Conservation (phyloP, 345 rosid genomes). For the Populus simonii region DNA sequence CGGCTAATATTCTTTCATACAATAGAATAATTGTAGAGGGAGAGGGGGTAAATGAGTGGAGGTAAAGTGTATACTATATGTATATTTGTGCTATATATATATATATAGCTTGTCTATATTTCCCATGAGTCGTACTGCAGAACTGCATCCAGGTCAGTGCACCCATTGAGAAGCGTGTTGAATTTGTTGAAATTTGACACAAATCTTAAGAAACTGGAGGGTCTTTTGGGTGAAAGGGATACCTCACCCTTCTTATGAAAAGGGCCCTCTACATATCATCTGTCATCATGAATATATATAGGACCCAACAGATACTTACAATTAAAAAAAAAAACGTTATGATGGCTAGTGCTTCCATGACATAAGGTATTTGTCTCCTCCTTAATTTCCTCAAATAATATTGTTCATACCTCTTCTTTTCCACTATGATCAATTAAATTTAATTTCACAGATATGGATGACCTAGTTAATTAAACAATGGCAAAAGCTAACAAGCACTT, state of each 20-base stretch:
- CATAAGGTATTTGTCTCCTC: conserved; percentile 19
- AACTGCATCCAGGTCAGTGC: conserved; percentile 1
- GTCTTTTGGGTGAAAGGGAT: conserved; percentile 24
- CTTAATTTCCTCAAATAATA: conserved; percentile 18
- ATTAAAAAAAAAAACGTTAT: background rate
- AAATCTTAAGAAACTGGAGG: conserved; percentile 6
- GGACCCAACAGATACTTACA: conserved; percentile 2
- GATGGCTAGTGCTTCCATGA: conserved; percentile 20
- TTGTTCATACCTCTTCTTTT: background rate
- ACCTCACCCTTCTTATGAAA: conserved; percentile 15
- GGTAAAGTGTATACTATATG: background rate
- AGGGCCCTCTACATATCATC: conserved; percentile 24
- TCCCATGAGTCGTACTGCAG: background rate
- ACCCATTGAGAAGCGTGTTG: conserved; percentile 30
- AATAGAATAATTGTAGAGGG: background rate
- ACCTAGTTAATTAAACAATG: too few relatives aligned
- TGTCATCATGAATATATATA: background rate
- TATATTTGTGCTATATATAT: background rate
- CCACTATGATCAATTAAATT: background rate
- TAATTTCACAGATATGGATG: background rate
- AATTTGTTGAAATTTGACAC: conserved; percentile 19
- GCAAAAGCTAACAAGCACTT: too few relatives aligned
- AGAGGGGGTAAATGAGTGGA: background rate
- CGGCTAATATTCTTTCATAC: background rate
- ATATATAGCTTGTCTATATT: background rate